Evolutionary conservation across 306 rosid species (phyloP).

Genomic region (Sphenostylis stenocarpa): DNA sequence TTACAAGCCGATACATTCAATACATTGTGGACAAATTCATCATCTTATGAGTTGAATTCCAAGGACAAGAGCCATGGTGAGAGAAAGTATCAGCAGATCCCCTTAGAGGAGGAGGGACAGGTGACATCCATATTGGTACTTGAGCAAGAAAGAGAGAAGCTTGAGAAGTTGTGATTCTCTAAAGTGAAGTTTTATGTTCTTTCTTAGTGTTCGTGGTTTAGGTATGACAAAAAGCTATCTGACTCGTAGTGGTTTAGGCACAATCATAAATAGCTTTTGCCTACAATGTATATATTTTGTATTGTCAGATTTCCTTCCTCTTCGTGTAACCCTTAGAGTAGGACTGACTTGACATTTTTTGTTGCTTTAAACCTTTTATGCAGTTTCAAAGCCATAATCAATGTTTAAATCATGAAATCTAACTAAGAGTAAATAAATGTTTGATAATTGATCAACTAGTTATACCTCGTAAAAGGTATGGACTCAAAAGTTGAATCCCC

Average conservation of each 20-base stretch:
- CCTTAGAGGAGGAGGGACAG: neutral
- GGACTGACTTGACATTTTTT: neutral
- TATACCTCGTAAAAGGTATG: neutral
- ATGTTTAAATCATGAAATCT: neutral
- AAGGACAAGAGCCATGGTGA: slow-evolving; percentile 1
- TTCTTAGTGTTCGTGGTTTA: slow-evolving; percentile 8
- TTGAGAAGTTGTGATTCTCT: neutral
- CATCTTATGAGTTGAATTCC: neutral
- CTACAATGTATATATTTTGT: slow-evolving; percentile 5
- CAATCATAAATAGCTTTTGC: neutral
- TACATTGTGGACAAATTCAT: slow-evolving; percentile 1
- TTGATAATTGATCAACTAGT: too few species aligned
- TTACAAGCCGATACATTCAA: slow-evolving; percentile 10
- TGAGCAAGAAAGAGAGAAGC: slow-evolving; percentile 19
- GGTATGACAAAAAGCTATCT: slow-evolving; percentile 2
- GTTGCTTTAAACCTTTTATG: neutral
- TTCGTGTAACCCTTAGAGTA: neutral
- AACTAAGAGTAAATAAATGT: neutral
- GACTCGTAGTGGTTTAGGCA: neutral
- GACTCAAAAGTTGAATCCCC: neutral
- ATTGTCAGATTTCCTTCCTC: neutral
- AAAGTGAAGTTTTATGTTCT: slow-evolving; percentile 6
- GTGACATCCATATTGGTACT: neutral
- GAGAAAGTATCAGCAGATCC: neutral
- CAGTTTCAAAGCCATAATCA: neutral